A percentile compares a stretch with the other conserved stretches of the same genome.
Conservation (phyloP, 2,329 filamentous ascomycete species). For the Colletotrichum viniferum region DNA sequence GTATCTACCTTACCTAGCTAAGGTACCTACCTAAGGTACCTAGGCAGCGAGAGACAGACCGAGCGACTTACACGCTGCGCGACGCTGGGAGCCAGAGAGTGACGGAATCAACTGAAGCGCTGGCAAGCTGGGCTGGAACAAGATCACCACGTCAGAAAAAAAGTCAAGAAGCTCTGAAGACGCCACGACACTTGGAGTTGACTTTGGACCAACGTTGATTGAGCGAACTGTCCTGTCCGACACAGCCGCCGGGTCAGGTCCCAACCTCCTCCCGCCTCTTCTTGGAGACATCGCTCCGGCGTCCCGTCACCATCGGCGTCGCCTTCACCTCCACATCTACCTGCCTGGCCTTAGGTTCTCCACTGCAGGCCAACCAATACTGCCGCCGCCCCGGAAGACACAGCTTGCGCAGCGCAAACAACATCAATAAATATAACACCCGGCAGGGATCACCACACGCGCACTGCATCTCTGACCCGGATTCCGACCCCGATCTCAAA, state of each 20-base stretch:
- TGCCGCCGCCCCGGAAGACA: background rate
- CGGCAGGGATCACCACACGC: constrained; percentile 4
- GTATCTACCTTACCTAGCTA: too few relatives aligned
- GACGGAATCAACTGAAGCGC: background rate
- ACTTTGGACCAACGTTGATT: background rate
- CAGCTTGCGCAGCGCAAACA: background rate
- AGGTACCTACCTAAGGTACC: background rate
- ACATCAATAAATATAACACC: background rate
- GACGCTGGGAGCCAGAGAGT: background rate
- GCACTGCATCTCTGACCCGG: constrained; percentile 5
- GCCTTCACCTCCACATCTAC: background rate
- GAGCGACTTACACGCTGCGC: background rate
- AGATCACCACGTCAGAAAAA: background rate
- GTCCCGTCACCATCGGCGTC: background rate
- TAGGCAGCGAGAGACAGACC: background rate
- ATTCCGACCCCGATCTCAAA: constrained; percentile 14
- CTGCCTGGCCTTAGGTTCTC: background rate
- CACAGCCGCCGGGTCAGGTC: background rate
- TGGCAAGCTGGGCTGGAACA: background rate
- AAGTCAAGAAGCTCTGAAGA: background rate
- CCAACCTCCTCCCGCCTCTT: background rate
- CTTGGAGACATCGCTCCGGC: background rate
- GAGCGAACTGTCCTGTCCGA: too few relatives aligned
- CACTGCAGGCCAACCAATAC: background rate
- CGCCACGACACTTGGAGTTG: background rate